Percentiles rank a stretch among this genome's conserved stretches.
Evolutionary conservation across 2,329 filamentous ascomycete genomes (phyloP).

Genomic region (Fusarium annulatum): DNA sequence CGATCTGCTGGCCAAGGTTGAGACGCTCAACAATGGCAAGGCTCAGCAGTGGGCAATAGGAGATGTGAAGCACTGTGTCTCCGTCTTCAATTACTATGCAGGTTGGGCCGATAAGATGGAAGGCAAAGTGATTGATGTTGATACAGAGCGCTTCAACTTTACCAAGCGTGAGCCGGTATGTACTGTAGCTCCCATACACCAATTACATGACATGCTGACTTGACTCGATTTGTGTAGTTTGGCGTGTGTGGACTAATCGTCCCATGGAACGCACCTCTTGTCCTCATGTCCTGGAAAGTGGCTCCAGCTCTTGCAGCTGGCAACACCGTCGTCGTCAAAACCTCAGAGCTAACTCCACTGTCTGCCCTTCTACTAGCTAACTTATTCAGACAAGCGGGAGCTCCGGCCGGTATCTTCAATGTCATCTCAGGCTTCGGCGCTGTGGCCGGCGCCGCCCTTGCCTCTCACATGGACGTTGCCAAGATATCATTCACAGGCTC

Average conservation of each 20-base stretch:
- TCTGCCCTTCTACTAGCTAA: background rate
- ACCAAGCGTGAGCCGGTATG: background rate
- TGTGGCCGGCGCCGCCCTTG: background rate
- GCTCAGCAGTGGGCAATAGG: background rate
- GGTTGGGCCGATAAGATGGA: background rate
- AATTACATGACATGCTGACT: too few relatives aligned
- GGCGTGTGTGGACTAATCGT: background rate
- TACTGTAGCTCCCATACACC: too few relatives aligned
- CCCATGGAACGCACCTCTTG: background rate
- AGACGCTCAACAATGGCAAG: background rate
- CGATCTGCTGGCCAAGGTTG: background rate
- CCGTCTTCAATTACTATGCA: background rate
- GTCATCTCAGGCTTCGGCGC: background rate
- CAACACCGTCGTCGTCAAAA: background rate
- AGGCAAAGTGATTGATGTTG: background rate
- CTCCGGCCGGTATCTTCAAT: background rate
- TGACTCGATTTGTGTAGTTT: background rate
- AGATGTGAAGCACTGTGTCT: background rate
- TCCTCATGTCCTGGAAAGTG: background rate
- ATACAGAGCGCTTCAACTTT: background rate
- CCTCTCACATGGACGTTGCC: background rate
- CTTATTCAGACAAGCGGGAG: background rate
- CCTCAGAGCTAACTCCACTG: rapidly evolving
- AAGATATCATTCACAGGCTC: background rate
- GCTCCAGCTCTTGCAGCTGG: background rate